Conservation (phyloP, 1,284 basidiomycete species). For the Cryptococcus sp. region DNA sequence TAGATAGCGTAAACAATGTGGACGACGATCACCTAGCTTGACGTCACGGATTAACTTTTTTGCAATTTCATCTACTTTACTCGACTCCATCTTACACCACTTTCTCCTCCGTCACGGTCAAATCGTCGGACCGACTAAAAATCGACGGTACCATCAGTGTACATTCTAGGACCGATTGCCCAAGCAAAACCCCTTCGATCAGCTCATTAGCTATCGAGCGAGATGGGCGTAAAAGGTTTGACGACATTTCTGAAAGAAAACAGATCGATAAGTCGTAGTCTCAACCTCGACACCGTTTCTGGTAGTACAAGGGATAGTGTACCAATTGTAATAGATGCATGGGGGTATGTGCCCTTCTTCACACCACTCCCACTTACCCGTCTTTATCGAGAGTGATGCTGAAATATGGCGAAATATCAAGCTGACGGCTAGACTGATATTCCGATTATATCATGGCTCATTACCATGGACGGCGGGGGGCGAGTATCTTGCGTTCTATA, state of each 20-base stretch:
- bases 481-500: conserved; percentile 63
- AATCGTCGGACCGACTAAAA: too few species aligned
- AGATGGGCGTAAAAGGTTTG: conserved; percentile 77
- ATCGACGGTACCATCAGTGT: too few species aligned
- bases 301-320: conserved; percentile 14
- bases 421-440: conserved; percentile 55
- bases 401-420: background rate
- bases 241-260: conserved; percentile 74
- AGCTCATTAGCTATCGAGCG: background rate
- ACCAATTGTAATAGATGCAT: conserved; percentile 71
- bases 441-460: conserved; percentile 60
- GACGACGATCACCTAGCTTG: background rate
- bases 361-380: background rate
- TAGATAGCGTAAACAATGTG: too few species aligned
- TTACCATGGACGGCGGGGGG: conserved; percentile 83
- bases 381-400: background rate
- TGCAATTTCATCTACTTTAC: background rate
- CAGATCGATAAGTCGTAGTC: conserved; percentile 56
- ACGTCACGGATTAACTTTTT: background rate
- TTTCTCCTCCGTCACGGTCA: too few species aligned
- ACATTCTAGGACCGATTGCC: too few species aligned
- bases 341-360: conserved; percentile 64
- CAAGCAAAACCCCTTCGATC: too few species aligned
- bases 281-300: conserved; percentile 33
- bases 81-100: too few species aligned